A percentile compares a stretch with the other conserved stretches of the same genome.
Evolutionary conservation across 768 basidiomycete genomes (phyloP).

Genomic region (Mycena venus): DNA sequence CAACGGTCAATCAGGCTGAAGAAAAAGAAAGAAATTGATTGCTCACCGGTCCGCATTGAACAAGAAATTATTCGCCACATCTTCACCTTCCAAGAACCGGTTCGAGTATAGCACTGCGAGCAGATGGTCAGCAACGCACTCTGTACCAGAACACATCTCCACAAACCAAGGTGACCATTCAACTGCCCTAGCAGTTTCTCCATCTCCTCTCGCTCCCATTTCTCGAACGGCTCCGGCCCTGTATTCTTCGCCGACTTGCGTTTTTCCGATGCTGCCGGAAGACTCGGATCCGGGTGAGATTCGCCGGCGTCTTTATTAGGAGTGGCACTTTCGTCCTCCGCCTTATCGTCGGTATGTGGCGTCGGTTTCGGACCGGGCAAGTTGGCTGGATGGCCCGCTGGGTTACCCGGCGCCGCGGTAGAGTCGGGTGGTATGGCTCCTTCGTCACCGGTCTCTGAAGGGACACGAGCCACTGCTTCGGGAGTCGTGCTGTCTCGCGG

Average conservation of each 20-base stretch:
- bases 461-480: slow-evolving; percentile 66
- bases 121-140: slow-evolving; percentile 15
- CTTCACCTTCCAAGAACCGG: slow-evolving; percentile 94
- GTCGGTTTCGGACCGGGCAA: slow-evolving; percentile 20
- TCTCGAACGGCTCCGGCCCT: slow-evolving; percentile 80
- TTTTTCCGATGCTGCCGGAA: slow-evolving; percentile 51
- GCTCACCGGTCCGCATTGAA: slow-evolving; percentile 88
- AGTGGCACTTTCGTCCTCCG: slow-evolving; percentile 38
- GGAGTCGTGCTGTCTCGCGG: slow-evolving; percentile 53
- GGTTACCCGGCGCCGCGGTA: slow-evolving; percentile 30
- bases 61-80: slow-evolving; percentile 91
- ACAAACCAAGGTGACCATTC: slow-evolving; percentile 88
- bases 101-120: slow-evolving; percentile 84
- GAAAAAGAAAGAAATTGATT: not conserved
- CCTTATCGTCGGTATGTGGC: slow-evolving; percentile 35
- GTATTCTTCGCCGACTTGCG: slow-evolving; percentile 52
- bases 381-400: slow-evolving; percentile 23
- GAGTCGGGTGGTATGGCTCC: slow-evolving; percentile 44
- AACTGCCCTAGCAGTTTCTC: slow-evolving; percentile 82
- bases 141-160: not conserved
- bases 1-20: slow-evolving; percentile 3
- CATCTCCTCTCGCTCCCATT: slow-evolving; percentile 91
- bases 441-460: slow-evolving; percentile 69
- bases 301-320: slow-evolving; percentile 49
- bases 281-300: slow-evolving; percentile 37